These are phyloP conservation scores for Cylindrodendrum hubeiense DNA, from an alignment of 2,329 filamentous ascomycete genomes.

Conservation along the genomic window DNA sequence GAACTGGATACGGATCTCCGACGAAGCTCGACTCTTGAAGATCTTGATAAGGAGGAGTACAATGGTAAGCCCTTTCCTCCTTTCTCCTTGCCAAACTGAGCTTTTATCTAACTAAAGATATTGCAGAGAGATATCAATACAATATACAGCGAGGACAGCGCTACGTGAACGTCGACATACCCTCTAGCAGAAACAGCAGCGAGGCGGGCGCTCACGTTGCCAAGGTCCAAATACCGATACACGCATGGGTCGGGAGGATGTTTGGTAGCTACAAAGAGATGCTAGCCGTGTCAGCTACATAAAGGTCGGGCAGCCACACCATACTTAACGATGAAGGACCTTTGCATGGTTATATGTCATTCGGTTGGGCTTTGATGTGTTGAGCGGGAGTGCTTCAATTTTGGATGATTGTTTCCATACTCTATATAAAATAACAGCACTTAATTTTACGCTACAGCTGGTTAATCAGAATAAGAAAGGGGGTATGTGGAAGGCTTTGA, in stretches of 20 bases:
- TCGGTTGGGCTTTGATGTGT: too few species aligned
- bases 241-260: constrained; percentile 2
- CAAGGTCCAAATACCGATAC: not conserved
- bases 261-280: constrained; percentile 8
- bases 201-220: constrained; percentile 5
- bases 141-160: constrained; percentile 3
- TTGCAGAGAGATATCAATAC: not conserved
- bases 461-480: too few species aligned
- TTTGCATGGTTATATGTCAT: too few species aligned
- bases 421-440: too few species aligned
- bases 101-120: not conserved
- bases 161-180: not conserved
- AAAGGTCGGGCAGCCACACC: not conserved
- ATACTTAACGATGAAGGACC: too few species aligned
- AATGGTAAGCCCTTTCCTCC: not conserved
- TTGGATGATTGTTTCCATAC: too few species aligned
- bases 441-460: too few species aligned
- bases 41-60: not conserved
- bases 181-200: not conserved
- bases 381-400: too few species aligned
- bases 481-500: too few species aligned
- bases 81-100: not conserved
- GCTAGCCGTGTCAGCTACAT: not conserved
- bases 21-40: not conserved
- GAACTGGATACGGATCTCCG: not conserved